Percentiles rank a stretch among this genome's conserved stretches.
Conservation (phyloP, 441 rosid species). For the Eruca vesicaria region DNA sequence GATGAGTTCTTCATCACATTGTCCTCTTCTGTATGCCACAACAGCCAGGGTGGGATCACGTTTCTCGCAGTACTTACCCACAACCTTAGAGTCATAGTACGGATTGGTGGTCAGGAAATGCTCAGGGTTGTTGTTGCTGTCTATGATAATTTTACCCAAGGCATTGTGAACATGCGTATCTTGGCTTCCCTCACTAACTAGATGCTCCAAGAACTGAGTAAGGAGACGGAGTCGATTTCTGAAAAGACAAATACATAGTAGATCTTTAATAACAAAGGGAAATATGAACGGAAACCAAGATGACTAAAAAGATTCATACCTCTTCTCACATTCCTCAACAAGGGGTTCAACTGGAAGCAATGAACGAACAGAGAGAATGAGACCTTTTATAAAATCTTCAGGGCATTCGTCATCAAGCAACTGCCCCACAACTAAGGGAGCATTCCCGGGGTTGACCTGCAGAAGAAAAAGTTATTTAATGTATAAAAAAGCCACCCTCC, state of each 20-base stretch:
- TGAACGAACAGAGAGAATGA: slow-evolving; percentile 97
- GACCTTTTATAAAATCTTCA: slow-evolving; percentile 92
- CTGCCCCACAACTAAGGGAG: slow-evolving; percentile 96
- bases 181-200: slow-evolving; percentile 99
- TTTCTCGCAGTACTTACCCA: slow-evolving; percentile 99
- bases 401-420: slow-evolving; percentile 94
- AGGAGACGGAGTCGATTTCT: slow-evolving; percentile 99
- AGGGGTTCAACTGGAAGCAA: slow-evolving; percentile 99
- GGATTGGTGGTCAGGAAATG: slow-evolving; percentile 99
- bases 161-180: slow-evolving; percentile 99
- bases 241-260: slow-evolving; percentile 31
- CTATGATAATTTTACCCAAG: slow-evolving; percentile 98
- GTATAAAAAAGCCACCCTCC: not conserved
- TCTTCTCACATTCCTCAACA: slow-evolving; percentile 97
- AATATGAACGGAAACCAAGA: not conserved
- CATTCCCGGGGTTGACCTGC: slow-evolving; percentile 94
- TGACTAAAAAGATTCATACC: slow-evolving; percentile 43
- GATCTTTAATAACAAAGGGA: slow-evolving; percentile 1
- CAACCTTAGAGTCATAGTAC: slow-evolving; percentile 95
- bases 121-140: slow-evolving; percentile 99
- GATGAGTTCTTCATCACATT: slow-evolving; percentile 97
- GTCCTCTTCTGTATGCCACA: slow-evolving; percentile 98
- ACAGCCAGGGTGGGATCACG: slow-evolving; percentile 99
- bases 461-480: slow-evolving; percentile 29
- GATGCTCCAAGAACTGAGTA: slow-evolving; percentile 99